These are phyloP conservation scores for Arachnomyces sp. DNA, from an alignment of 2,329 filamentous ascomycete species.

Conservation along the genomic window DNA sequence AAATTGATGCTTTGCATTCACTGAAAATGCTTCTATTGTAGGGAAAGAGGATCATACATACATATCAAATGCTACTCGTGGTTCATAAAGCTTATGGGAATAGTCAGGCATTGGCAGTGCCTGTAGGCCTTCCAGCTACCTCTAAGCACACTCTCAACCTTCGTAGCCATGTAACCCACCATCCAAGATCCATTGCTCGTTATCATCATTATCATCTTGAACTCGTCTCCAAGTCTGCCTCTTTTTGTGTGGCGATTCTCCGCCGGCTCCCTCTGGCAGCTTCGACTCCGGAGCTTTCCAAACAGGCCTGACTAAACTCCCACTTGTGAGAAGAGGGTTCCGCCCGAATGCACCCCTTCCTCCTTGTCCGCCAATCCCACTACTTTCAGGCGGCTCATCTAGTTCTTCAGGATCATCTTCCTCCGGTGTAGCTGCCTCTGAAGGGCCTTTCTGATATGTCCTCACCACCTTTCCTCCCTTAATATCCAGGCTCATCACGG, in stretches of 20 bases:
- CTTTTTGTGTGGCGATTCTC: conserved; percentile 15
- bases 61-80: too few relatives aligned
- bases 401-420: conserved; percentile 20
- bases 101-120: too few relatives aligned
- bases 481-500: conserved; percentile 79
- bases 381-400: conserved; percentile 22
- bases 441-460: conserved; percentile 21
- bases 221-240: conserved; percentile 41
- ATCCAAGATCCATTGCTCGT: conserved; percentile 42
- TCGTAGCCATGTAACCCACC: conserved; percentile 34
- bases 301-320: conserved; percentile 37
- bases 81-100: too few relatives aligned
- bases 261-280: conserved; percentile 14
- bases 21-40: too few relatives aligned
- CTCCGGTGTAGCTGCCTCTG: conserved; percentile 13
- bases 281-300: conserved; percentile 34
- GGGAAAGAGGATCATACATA: too few relatives aligned
- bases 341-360: conserved; percentile 32
- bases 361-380: conserved; percentile 16
- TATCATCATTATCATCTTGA: conserved; percentile 41
- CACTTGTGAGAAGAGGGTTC: conserved; percentile 37
- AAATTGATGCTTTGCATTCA: too few relatives aligned
- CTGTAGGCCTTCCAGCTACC: too few relatives aligned
- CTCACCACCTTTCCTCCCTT: conserved; percentile 68
- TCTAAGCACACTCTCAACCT: background rate